Percentiles rank a stretch among this genome's conserved stretches.
phyloP scores from a whole-genome alignment of 176 grass and related monocot species.

The Thinopyrum elongatum region DNA sequence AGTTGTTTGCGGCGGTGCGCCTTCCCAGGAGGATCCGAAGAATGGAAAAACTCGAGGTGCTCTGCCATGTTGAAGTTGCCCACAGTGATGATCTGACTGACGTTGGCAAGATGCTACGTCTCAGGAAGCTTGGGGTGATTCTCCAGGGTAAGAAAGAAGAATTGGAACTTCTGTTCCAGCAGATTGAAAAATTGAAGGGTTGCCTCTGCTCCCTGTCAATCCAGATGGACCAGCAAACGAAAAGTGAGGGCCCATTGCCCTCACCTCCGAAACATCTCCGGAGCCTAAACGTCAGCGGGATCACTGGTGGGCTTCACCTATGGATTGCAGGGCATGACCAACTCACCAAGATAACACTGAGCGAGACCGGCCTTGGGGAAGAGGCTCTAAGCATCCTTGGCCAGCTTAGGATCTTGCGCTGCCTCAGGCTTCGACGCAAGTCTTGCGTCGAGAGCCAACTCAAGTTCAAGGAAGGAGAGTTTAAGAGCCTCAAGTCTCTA shows the following conservation, averaged over 20 bases:
- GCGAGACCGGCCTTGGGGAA: background rate
- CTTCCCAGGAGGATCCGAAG: background rate
- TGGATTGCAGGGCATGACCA: background rate
- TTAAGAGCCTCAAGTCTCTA: background rate
- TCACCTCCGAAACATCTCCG: background rate
- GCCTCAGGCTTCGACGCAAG: background rate
- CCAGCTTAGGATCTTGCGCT: background rate
- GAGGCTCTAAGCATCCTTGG: background rate
- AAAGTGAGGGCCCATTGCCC: background rate
- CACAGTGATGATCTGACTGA: background rate
- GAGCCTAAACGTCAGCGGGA: background rate
- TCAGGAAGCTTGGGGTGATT: background rate
- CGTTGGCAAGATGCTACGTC: background rate
- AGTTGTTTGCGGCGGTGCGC: background rate
- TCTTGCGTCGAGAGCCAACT: background rate
- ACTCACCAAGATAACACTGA: background rate
- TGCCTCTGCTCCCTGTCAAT: background rate
- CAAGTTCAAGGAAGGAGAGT: background rate
- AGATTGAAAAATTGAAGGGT: background rate
- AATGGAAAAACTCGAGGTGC: background rate
- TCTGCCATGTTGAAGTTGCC: background rate
- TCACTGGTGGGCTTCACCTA: background rate
- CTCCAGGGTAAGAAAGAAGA: background rate
- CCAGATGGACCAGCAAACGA: background rate
- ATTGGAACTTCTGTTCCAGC: background rate